Base-by-base conservation (phyloP, 306 rosid species). In the Abrus precatorius region DNA sequence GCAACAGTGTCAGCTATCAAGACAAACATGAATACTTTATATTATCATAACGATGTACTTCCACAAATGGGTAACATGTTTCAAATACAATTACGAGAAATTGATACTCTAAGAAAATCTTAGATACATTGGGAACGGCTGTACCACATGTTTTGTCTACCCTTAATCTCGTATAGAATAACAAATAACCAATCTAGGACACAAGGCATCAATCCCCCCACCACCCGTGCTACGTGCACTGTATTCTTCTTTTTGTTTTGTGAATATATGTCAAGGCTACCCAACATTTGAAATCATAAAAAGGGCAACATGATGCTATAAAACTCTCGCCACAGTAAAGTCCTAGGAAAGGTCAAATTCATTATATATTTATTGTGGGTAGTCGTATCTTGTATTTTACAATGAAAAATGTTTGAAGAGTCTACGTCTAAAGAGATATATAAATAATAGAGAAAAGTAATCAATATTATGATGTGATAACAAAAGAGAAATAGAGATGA, bases 181-280 rank as follows among this genome's bases (percentile, higher is more conserved):
- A 6, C 13, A 62, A 13, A 63, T 61, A 20, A 20, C 20, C 20
- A 20, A 20, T 20, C 27, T 32, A 32, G 3, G 20, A 11, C 41
- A 60, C 1, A 30, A 60, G 41, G 66, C 41, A 60, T 14, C 20
- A 4, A 60, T 60, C 40, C 66, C 41, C n/a, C n/a, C 66, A 10
- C n/a, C 65, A 29, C 40, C 66, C 66, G 66, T 60, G 65, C 38
- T 59, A 59, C 65, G 6, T 29, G 8, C 12, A 9, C 34, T 61
- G 9, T 30, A 61, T 32, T 61, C 67, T 61, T 61, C 20, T 43
- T 61, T 61, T 33, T 61, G 68, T 61, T 20, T 20, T 20, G 20
- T 20, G 44, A 33, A 34, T 47, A 8, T 60, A 27, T 60, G 43
- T 12, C 27, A 5, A 5, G 10, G 67, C 67, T 33, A 60, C 44